Percentiles rank a stretch among this genome's conserved stretches.
phyloP scores from a whole-genome alignment of 1,284 basidiomycete genomes.

The Boletus smithii region DNA sequence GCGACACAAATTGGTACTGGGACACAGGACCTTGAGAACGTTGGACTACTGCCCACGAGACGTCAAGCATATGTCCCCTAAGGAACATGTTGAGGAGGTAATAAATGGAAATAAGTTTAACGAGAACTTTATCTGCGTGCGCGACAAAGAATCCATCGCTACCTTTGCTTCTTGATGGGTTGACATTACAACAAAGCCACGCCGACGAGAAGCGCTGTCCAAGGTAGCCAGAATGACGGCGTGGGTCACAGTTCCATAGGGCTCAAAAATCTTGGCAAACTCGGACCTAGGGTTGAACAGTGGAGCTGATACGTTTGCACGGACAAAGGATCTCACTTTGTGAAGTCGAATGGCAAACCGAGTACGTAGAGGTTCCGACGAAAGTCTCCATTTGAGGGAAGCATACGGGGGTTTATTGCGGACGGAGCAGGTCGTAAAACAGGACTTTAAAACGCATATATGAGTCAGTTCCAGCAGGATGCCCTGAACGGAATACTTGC shows the following conservation, averaged over 20 bases:
- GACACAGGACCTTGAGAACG: constrained; percentile 61
- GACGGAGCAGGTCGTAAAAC: constrained; percentile 23
- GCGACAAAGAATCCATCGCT: constrained; percentile 63
- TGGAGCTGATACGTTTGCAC: neutral
- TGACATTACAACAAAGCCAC: constrained; percentile 77
- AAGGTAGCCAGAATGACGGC: constrained; percentile 76
- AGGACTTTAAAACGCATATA: constrained; percentile 37
- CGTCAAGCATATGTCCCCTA: constrained; percentile 68
- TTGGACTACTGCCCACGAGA: constrained; percentile 81
- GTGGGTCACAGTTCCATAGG: constrained; percentile 63
- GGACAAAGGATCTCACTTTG: constrained; percentile 48
- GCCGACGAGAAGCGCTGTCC: constrained; percentile 73
- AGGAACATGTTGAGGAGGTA: constrained; percentile 1
- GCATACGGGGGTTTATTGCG: constrained; percentile 9
- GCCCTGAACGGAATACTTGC: constrained; percentile 5
- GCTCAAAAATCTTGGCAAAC: constrained; percentile 57
- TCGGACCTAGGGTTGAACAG: constrained; percentile 45
- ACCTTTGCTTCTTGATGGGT: constrained; percentile 60
- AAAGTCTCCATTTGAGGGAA: constrained; percentile 41
- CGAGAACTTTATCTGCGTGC: constrained; percentile 57
- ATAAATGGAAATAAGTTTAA: neutral
- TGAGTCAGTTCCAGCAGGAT: constrained; percentile 2
- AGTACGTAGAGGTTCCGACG: constrained; percentile 78
- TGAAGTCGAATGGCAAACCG: constrained; percentile 71
- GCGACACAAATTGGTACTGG: neutral